Base-by-base conservation (phyloP, 2,329 filamentous ascomycete genomes). In the Fusarium compactum region DNA sequence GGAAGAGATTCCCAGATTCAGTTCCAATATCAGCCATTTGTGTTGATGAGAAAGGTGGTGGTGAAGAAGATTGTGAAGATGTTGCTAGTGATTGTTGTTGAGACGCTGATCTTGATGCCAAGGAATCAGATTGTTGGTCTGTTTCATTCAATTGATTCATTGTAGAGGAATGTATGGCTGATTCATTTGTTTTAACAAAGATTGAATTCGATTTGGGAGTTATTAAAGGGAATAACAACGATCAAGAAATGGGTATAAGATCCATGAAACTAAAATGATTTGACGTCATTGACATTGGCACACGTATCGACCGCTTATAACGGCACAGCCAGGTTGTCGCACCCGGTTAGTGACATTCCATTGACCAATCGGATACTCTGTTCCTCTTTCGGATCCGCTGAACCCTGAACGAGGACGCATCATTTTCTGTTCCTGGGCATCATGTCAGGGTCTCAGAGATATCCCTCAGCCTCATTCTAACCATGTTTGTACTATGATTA, bases 201-300 rank as follows among this genome's bases (percentile, higher is more conserved):
- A 29, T 41, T 40, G 12, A 47, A 60, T 20, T 44, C 10, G 18
- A 38, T 38, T 15, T 47, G 29, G 22, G 4, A n/a, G 25, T 20
- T 34, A 2, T 6, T 8, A 24, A 20, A 65, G 27, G 40, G 10
- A 60, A 51, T 38, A 52, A 59, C 11, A 20, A 6, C 3, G 25
- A 65, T 65, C 62, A 48, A n/a, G 25, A 30, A 64, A 58, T 41
- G 6, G 30, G 38, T 58, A 32, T 32, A 34, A 16, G 30, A 65
- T 58, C 45, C 22, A n/a, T 14, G 30, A 45, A 24, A 34, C 12
- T 34, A n/a, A n/a, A 5, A 6, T 3, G 16, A 20, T 41, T 65
- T 65, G 62, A 65, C 62, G 61, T 65, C 61, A 65, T 65, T 18
- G 62, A 65, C 14, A 54, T 65, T 65, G 41, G 41, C 24, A 3